Percentiles rank a stretch among this genome's conserved stretches.
These are phyloP conservation scores for Pleurotus ostreatus DNA, from an alignment of 768 basidiomycete species.

Conservation along the genomic window DNA sequence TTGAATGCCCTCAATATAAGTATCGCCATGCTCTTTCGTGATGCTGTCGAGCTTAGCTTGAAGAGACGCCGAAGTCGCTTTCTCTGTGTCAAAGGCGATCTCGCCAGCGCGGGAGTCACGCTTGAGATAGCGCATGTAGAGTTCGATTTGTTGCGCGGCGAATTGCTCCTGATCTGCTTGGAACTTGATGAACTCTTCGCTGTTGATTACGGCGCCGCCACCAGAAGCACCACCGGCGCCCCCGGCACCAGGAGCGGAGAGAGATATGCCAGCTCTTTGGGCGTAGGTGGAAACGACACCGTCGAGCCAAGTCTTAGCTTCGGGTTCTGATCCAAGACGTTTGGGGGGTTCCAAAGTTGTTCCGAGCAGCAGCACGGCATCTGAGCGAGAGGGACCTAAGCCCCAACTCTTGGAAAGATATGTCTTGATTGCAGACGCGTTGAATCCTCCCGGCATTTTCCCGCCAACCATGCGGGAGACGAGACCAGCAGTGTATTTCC, in stretches of 20 bases:
- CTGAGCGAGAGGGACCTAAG: constrained; percentile 84
- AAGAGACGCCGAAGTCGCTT: constrained; percentile 62
- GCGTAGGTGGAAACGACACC: constrained; percentile 81
- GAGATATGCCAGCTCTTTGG: constrained; percentile 81
- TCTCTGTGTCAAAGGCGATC: constrained; percentile 84
- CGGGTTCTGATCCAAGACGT: constrained; percentile 84
- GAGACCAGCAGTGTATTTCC: constrained; percentile 90
- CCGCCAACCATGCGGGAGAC: constrained; percentile 82
- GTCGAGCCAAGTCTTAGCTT: constrained; percentile 94
- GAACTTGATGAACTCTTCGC: constrained; percentile 97
- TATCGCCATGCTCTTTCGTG: constrained; percentile 87
- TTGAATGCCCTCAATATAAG: constrained; percentile 91
- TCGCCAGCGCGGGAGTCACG: constrained; percentile 93
- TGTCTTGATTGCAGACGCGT: constrained; percentile 83
- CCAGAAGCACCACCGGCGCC: constrained; percentile 58
- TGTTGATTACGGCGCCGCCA: constrained; percentile 91
- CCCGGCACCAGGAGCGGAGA: constrained; percentile 64
- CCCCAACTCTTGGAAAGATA: constrained; percentile 94
- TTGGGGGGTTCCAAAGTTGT: constrained; percentile 94
- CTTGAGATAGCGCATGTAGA: constrained; percentile 95
- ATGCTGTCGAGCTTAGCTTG: constrained; percentile 89
- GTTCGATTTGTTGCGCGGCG: constrained; percentile 88
- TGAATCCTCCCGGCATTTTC: constrained; percentile 99
- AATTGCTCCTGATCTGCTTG: constrained; percentile 90
- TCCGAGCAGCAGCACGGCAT: constrained; percentile 85